phyloP scores from a whole-genome alignment of 2,329 filamentous ascomycete genomes.

The Aspergillus neotritici region DNA sequence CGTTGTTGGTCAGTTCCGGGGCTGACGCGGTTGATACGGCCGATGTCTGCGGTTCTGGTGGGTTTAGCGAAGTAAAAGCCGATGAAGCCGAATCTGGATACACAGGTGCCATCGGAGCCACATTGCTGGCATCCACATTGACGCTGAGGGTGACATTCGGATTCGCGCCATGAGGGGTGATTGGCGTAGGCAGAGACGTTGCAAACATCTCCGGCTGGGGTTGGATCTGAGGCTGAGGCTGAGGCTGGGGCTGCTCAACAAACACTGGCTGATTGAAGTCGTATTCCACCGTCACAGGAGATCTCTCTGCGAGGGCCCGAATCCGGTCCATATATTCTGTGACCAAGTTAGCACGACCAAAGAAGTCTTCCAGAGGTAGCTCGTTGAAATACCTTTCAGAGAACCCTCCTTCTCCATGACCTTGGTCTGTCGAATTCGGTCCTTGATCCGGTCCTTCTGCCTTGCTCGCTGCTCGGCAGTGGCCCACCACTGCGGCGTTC shows the following conservation, averaged over 20 bases:
- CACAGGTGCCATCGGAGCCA: too few relatives aligned
- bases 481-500: conserved; percentile 92
- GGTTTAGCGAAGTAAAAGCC: neutral
- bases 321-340: conserved; percentile 12
- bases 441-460: conserved; percentile 93
- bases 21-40: neutral
- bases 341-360: neutral
- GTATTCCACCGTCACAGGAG: neutral
- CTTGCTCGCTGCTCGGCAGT: conserved; percentile 76
- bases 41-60: neutral
- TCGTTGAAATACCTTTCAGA: conserved; percentile 29
- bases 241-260: conserved; percentile 2
- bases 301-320: conserved; percentile 2
- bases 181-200: neutral
- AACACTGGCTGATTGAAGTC: conserved; percentile 3
- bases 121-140: too few relatives aligned
- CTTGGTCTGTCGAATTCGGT: conserved; percentile 94
- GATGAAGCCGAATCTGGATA: neutral
- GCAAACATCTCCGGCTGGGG: neutral
- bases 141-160: too few relatives aligned
- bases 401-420: conserved; percentile 72
- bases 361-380: neutral
- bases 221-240: neutral
- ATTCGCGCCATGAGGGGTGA: neutral
- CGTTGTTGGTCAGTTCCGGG: neutral